phyloP scores from a whole-genome alignment of 768 basidiomycete genomes.

The Rhizopogon vulgaris region DNA sequence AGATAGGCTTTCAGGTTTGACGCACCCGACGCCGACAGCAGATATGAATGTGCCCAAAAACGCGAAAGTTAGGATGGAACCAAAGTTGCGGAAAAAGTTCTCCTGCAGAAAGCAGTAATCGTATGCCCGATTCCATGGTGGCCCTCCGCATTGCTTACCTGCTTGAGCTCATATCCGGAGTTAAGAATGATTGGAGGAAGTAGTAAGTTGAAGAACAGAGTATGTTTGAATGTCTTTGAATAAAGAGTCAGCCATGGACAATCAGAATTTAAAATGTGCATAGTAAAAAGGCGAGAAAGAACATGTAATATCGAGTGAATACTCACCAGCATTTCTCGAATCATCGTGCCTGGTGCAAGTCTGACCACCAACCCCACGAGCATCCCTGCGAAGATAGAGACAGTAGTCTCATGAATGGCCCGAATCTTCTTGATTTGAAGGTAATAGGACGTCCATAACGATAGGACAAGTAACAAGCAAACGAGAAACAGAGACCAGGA shows the following conservation, averaged over 20 bases:
- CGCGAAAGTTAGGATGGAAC: slow-evolving; percentile 89
- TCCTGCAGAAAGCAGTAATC: slow-evolving; percentile 45
- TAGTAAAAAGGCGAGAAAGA: background rate
- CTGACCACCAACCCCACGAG: slow-evolving; percentile 88
- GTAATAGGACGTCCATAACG: slow-evolving; percentile 95
- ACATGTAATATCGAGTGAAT: background rate
- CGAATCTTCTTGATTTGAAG: slow-evolving; percentile 95
- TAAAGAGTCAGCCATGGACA: background rate
- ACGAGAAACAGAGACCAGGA: slow-evolving; percentile 94
- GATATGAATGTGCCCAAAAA: slow-evolving; percentile 96
- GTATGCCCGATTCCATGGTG: background rate
- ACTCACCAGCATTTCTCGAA: slow-evolving; percentile 95
- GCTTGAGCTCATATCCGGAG: slow-evolving; percentile 96
- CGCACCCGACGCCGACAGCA: slow-evolving; percentile 93
- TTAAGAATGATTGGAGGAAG: slow-evolving; percentile 97
- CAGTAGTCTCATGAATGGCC: slow-evolving; percentile 91
- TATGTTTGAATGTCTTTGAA: slow-evolving; percentile 87
- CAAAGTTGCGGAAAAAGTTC: slow-evolving; percentile 98
- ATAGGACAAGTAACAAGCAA: slow-evolving; percentile 86
- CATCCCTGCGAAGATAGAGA: slow-evolving; percentile 95
- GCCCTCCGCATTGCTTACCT: slow-evolving; percentile 42
- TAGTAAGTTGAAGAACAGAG: slow-evolving; percentile 96
- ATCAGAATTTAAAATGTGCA: background rate
- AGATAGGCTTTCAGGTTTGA: background rate
- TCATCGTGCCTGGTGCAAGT: slow-evolving; percentile 87